Conservation (phyloP, 2,329 filamentous ascomycete genomes). For the Cercospora sp. region DNA sequence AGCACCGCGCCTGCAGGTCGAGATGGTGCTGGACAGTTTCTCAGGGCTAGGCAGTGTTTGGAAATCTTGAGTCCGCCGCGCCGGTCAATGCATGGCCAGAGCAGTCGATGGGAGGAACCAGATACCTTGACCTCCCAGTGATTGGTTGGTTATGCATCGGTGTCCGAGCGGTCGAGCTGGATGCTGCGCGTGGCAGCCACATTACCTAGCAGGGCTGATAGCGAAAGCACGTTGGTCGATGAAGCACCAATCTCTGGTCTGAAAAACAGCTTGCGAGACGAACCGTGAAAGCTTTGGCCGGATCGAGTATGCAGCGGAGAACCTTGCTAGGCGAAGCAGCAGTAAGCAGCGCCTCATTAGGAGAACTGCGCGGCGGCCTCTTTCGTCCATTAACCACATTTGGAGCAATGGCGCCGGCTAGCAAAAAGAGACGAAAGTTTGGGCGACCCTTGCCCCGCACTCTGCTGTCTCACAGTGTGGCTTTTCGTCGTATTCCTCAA, state of each 20-base stretch:
- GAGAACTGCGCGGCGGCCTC: neutral
- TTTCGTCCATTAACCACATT: constrained; percentile 12
- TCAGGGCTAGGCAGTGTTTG: neutral
- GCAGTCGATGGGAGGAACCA: constrained; percentile 8
- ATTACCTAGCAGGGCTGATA: constrained; percentile 15
- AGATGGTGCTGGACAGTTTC: neutral
- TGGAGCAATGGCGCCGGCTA: neutral
- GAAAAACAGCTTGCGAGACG: constrained; percentile 11
- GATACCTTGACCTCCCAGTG: neutral
- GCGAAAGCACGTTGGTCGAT: neutral
- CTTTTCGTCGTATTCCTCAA: constrained; percentile 3
- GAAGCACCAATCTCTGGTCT: constrained; percentile 3
- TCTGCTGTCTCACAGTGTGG: neutral
- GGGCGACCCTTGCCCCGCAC: neutral
- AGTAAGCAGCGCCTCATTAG: constrained; percentile 4
- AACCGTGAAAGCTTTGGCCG: constrained; percentile 13
- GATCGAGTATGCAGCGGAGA: constrained; percentile 10
- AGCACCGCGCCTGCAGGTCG: constrained; percentile 4
- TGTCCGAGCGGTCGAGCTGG: constrained; percentile 3
- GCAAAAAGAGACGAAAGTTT: neutral
- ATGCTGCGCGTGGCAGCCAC: constrained; percentile 12
- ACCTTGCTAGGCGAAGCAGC: constrained; percentile 4
- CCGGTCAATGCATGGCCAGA: constrained; percentile 17
- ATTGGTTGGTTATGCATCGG: constrained; percentile 15
- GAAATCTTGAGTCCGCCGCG: neutral